Evolutionary conservation across 1,284 basidiomycete genomes (phyloP).

Genomic region (Sanghuangporus baumii): DNA sequence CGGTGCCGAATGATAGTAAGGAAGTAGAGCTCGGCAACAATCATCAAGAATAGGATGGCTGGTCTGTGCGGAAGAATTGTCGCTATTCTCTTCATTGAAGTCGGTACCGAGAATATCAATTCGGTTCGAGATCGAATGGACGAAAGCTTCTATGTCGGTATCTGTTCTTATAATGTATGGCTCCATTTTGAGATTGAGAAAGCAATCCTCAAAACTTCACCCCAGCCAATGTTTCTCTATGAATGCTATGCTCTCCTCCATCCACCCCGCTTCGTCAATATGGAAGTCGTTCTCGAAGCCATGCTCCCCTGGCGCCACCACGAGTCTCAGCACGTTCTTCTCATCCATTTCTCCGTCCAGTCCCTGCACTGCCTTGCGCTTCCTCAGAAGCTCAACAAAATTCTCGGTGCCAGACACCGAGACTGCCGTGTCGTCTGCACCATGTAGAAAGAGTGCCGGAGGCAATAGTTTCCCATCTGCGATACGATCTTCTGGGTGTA

Average conservation of each 20-base stretch:
- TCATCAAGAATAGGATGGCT: neutral
- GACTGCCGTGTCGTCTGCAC: conserved; percentile 8
- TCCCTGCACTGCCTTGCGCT: conserved; percentile 6
- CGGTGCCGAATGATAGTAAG: neutral
- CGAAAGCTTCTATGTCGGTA: neutral
- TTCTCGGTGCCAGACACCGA: conserved; percentile 3
- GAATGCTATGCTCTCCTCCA: neutral
- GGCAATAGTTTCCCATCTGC: conserved; percentile 7
- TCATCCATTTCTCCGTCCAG: conserved; percentile 2
- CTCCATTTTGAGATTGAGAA: too few species aligned
- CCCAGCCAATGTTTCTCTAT: conserved; percentile 10
- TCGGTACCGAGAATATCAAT: too few species aligned
- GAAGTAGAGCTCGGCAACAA: neutral
- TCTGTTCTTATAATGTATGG: neutral
- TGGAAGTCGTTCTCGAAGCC: conserved; percentile 5
- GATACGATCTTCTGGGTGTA: conserved; percentile 12
- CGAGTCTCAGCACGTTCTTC: conserved; percentile 2
- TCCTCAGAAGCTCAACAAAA: conserved; percentile 9
- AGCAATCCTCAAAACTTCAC: neutral
- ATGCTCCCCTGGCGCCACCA: conserved; percentile 11
- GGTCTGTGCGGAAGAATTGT: too few species aligned
- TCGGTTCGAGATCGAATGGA: too few species aligned
- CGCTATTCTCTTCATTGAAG: too few species aligned
- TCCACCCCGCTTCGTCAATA: conserved; percentile 7
- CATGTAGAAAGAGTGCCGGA: conserved; percentile 14